Conservation (phyloP, 208 protist genomes). For the Polymyxa betae region DNA sequence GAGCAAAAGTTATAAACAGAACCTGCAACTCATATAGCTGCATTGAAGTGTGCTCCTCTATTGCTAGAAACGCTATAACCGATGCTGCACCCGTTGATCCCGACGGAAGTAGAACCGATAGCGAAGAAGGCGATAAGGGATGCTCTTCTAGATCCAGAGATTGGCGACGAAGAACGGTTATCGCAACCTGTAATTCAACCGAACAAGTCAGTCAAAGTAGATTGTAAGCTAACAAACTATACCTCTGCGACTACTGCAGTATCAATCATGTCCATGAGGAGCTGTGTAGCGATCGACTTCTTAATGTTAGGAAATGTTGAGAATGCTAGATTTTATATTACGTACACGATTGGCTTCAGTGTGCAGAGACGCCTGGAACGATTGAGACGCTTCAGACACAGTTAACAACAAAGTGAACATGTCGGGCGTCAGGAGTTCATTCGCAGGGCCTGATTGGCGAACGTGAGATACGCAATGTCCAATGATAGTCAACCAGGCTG, state of each 20-base stretch:
- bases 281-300: background rate
- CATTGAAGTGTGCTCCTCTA: background rate
- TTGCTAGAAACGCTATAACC: background rate
- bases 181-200: background rate
- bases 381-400: background rate
- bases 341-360: background rate
- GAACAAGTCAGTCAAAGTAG: background rate
- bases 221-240: background rate
- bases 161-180: background rate
- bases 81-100: background rate
- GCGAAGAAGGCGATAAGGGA: background rate
- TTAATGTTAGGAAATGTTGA: background rate
- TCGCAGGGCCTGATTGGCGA: background rate
- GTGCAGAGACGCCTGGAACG: background rate
- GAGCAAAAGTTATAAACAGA: background rate
- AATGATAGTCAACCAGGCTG: background rate
- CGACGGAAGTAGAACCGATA: background rate
- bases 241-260: background rate
- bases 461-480: background rate
- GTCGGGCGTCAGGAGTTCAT: conserved; percentile 15
- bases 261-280: background rate
- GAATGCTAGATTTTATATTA: background rate
- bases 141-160: background rate
- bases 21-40: conserved; percentile 19
- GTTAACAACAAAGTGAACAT: background rate